Base-by-base conservation (phyloP, 106 monocot species). In the Acorus calamus region DNA sequence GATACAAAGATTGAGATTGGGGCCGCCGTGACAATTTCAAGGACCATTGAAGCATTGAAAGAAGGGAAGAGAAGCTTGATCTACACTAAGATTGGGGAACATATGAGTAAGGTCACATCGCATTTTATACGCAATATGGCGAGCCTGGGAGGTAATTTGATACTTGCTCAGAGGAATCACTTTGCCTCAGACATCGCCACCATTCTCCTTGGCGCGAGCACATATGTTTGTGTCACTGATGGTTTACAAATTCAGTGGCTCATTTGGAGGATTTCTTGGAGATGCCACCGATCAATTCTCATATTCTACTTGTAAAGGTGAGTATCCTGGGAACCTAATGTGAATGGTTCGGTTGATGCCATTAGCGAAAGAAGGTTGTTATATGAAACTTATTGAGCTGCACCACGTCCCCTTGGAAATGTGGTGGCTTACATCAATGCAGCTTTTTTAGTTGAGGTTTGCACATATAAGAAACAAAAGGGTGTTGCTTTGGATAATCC, bases 131-230 rank as follows among this genome's bases (percentile, higher is more conserved):
- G 92, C 56, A 93, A 93, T 67, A 88, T 73, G 5, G 88, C 92
- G 6, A 93, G 82, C 62, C 45, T 93, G 59, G 92, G 92, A 57
- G 92, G 92, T 46, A 93, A 93, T 63, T 2, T 93, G 11, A 74
- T 93, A 42, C 72, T 93, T 82, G 88, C 92, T 47, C 88, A 93
- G 49, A 88, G 77, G 55, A 57, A 66, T 14, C 76, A 80, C 14
- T 93, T 93, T 63, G 74, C 87, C n/a, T 93, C 92, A 4, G 92
- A 93, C 59, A 76, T 93, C 69, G 80, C 88, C 12, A 93, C 92
- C 1, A 76, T 93, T 50, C 80, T 93, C 71, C 88, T 93, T 69
- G 82, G 74, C 64, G 80, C 69, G 41, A 65, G 71, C 57, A 68
- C 92, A 53, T 80, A 53, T 51, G 73, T 93, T 10, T 66, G 59